These are phyloP conservation scores for Ascoidea tarda DNA, from an alignment of 805 yeast species.

Conservation along the genomic window DNA sequence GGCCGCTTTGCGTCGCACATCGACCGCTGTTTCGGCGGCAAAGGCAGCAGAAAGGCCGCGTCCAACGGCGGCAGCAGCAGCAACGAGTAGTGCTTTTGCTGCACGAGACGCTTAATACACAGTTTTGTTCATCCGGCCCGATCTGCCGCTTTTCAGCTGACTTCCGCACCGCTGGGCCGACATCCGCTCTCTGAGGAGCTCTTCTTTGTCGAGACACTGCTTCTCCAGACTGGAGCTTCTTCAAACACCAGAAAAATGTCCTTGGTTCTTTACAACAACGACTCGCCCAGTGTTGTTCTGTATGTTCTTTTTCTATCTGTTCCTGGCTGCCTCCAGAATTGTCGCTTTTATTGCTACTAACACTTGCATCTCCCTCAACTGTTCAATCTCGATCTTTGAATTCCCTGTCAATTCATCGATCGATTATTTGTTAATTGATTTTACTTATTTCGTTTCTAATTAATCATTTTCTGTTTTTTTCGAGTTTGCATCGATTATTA, in stretches of 20 bases:
- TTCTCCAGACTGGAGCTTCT: background rate
- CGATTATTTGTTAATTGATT: background rate
- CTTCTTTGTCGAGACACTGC: no score
- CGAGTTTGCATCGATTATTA: background rate
- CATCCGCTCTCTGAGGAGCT: background rate
- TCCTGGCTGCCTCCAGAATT: background rate
- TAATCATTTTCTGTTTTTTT: background rate
- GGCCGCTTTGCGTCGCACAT: constrained; percentile 88
- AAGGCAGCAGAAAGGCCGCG: constrained; percentile 15
- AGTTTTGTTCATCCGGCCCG: background rate
- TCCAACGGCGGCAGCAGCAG: background rate
- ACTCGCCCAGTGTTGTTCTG: constrained; percentile 6
- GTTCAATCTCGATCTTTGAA: background rate
- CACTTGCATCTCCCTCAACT: background rate
- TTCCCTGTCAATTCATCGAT: background rate
- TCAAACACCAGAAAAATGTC: constrained; percentile 5
- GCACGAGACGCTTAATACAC: background rate
- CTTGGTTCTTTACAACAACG: constrained; percentile 6
- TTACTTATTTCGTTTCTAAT: background rate
- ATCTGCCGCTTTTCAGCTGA: background rate
- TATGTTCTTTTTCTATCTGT: constrained; percentile 1
- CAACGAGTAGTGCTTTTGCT: background rate
- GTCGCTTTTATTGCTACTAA: background rate
- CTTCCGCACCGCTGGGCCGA: background rate
- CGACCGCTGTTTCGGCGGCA: constrained; percentile 77